Evolutionary conservation across 139 green algal species (phyloP).

Genomic region (Parachlorella kessleri): DNA sequence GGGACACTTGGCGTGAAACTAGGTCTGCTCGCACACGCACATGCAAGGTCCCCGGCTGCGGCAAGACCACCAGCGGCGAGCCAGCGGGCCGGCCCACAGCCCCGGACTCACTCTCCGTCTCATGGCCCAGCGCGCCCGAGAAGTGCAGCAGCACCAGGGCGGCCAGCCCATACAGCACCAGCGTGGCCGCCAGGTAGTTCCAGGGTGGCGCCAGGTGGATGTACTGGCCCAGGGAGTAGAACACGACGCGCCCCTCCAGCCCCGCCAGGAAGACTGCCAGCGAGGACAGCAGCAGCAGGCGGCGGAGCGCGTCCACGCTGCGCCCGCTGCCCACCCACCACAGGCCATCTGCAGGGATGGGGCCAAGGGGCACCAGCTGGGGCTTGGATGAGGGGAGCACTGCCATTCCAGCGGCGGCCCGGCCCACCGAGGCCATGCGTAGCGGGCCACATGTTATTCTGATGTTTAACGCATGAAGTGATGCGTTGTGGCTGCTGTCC

Average conservation of each 20-base stretch:
- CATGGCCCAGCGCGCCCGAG: conserved; percentile 36
- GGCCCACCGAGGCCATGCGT: too few relatives aligned
- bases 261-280: conserved; percentile 61
- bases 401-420: too few relatives aligned
- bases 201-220: conserved; percentile 86
- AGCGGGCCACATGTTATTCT: background rate
- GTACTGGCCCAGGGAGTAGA: conserved; percentile 91
- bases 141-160: conserved; percentile 62
- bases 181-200: conserved; percentile 86
- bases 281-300: conserved; percentile 43
- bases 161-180: conserved; percentile 71
- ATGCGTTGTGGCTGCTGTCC: background rate
- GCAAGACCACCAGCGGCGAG: too few relatives aligned
- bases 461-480: background rate
- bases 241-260: conserved; percentile 90
- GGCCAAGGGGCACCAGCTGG: conserved; percentile 12
- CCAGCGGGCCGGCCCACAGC: too few relatives aligned
- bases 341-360: conserved; percentile 54
- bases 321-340: conserved; percentile 73
- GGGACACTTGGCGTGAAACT: too few relatives aligned
- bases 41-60: too few relatives aligned
- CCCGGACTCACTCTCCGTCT: conserved; percentile 13
- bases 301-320: conserved; percentile 14
- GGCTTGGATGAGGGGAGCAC: background rate
- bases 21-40: too few relatives aligned